These are phyloP conservation scores for Penicillium digitatum DNA, from an alignment of 2,329 filamentous ascomycete species.

Conservation along the genomic window DNA sequence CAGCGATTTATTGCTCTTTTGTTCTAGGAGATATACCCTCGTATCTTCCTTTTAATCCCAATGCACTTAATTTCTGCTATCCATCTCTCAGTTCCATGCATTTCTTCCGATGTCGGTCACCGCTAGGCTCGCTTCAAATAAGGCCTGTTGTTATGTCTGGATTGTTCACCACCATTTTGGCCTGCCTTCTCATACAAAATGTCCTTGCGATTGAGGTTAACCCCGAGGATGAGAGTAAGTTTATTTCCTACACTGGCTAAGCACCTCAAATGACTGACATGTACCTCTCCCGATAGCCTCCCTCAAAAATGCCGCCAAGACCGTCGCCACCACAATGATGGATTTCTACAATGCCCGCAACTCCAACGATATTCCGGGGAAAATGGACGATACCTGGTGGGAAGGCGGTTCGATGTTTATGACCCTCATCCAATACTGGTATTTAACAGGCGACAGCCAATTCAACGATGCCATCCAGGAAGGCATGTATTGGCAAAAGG, in stretches of 20 bases:
- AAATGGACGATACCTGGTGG: slow-evolving; percentile 70
- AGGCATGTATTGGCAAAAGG: slow-evolving; percentile 27
- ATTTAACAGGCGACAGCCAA: slow-evolving; percentile 58
- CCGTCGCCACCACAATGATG: slow-evolving; percentile 47
- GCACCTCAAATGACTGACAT: neutral
- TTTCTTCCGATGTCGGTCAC: slow-evolving; percentile 5
- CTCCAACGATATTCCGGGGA: slow-evolving; percentile 47
- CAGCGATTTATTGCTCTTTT: neutral
- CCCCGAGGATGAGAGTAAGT: slow-evolving; percentile 6
- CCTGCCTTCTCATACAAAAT: neutral
- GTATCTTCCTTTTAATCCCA: neutral
- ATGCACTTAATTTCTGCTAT: neutral
- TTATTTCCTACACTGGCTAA: neutral
- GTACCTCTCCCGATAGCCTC: slow-evolving; percentile 24
- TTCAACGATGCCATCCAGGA: slow-evolving; percentile 56
- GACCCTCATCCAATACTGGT: slow-evolving; percentile 65
- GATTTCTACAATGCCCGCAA: slow-evolving; percentile 49
- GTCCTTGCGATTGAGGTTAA: neutral
- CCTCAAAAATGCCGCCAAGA: slow-evolving; percentile 38
- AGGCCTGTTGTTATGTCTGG: neutral
- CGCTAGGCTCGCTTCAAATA: slow-evolving; percentile 2
- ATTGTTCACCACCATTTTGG: neutral
- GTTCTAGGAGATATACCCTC: neutral
- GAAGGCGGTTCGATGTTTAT: slow-evolving; percentile 65
- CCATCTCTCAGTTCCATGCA: neutral